These are phyloP conservation scores for Acanthamoeba polyphaga DNA, from an alignment of 208 protist genomes.

Conservation along the genomic window DNA sequence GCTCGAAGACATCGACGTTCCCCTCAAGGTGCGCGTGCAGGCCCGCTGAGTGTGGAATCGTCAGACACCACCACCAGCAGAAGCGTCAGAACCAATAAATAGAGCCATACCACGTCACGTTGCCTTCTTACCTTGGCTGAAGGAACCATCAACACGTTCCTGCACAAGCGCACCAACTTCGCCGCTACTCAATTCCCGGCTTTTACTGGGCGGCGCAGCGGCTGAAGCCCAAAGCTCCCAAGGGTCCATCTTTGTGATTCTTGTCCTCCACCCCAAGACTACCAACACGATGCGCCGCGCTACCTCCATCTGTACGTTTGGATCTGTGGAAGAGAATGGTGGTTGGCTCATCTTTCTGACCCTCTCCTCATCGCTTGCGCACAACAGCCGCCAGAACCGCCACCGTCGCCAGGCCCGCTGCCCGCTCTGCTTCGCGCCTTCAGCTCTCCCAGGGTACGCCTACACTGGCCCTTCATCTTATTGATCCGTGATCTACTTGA, in stretches of 20 bases:
- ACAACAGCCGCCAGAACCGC: not conserved
- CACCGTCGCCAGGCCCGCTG: conserved; percentile 23
- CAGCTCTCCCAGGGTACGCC: conserved; percentile 19
- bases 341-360: not conserved
- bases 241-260: not conserved
- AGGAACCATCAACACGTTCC: no score
- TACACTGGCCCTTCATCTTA: no score
- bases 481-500: not conserved
- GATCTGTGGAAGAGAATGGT: not conserved
- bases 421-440: conserved; percentile 2
- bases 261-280: not conserved
- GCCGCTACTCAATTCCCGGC: no score
- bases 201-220: not conserved
- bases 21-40: conserved; percentile 19
- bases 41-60: not conserved
- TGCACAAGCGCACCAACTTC: no score
- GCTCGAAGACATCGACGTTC: conserved; percentile 14
- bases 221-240: no score
- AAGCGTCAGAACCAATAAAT: not conserved
- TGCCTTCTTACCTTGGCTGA: no score
- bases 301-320: not conserved
- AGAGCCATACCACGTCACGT: not conserved
- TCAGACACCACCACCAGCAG: no score
- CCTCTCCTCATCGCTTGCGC: not conserved
- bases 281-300: conserved; percentile 7